These are phyloP conservation scores for Rubus parviflorus DNA, from an alignment of 306 rosid genomes.

Conservation along the genomic window DNA sequence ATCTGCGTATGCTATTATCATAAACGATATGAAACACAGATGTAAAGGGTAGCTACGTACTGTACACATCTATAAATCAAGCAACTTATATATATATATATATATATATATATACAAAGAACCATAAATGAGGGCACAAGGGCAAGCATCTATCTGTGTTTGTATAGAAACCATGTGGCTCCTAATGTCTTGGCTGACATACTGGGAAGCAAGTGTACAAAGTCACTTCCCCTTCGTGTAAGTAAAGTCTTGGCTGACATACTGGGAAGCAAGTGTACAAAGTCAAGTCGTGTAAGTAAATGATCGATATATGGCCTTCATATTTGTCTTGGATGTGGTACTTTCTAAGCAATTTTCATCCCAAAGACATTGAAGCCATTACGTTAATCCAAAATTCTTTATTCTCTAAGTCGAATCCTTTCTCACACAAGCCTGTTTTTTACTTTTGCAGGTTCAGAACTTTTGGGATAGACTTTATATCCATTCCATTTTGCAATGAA, in stretches of 20 bases:
- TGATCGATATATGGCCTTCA: not conserved
- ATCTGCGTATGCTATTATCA: not conserved
- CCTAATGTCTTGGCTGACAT: not conserved
- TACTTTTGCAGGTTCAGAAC: not conserved
- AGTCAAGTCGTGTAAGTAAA: not conserved
- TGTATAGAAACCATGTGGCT: conserved; percentile 14
- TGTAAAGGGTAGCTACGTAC: not conserved
- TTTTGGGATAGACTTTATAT: not conserved
- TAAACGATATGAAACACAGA: not conserved
- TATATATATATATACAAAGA: not conserved
- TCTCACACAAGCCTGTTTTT: not conserved
- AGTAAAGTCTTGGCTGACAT: conserved; percentile 4
- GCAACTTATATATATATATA: not conserved
- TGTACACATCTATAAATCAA: conserved; percentile 1
- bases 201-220: conserved; percentile 4
- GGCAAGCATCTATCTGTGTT: conserved; percentile 8
- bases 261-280: conserved; percentile 4
- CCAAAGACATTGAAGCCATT: not conserved
- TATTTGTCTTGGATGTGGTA: not conserved
- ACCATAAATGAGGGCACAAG: not conserved
- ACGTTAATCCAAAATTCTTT: not conserved
- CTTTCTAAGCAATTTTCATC: not conserved
- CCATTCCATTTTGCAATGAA: not conserved
- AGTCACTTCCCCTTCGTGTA: not conserved
- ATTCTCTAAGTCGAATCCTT: not conserved